Evolutionary conservation across 1,284 basidiomycete species (phyloP), one percentile per base, ranked within the genome.

Genomic region (Tilletia setariae): DNA sequence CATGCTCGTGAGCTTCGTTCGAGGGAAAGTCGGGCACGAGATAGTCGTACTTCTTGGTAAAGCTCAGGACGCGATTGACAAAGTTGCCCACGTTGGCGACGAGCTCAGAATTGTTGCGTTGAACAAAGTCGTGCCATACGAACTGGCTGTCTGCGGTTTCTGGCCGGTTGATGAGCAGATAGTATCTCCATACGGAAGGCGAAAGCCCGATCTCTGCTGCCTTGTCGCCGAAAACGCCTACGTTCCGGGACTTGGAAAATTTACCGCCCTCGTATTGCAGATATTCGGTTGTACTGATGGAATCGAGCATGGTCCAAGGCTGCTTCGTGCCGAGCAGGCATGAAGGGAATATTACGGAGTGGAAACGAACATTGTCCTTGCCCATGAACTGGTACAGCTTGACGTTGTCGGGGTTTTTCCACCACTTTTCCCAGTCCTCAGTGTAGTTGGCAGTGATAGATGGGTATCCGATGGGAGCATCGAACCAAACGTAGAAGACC

Each of bases 21-120:
- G 70, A 65, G 8, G 77, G 77, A 25, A 79, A 67, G 43, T 67
- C 70, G 13, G 94, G 94, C 28, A 98, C 86, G 62, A 90, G 83
- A 53, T 90, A 86, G 70, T 90, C 87, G 83, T 91, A 96, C 83
- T 94, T 93, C 43, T 92, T 91, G 64, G 93, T 88, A 79, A 98
- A 98, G 83, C 96, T 97, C 81, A 98, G 86, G 16, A 88, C 87
- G 61, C 95, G 91, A 84, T 99, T 99, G 75, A 98, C 92, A 83
- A 98, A 98, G 86, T 99, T 98, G 68, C 95, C 95, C 73, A 98
- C 90, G 85, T 98, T 99, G 83, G 96, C 95, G 73, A 98, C 85
- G 47, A 99, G 85, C 76, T 98, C 89, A 74, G 91, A 91, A 86
- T 99, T 99, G 84, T 97, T 95, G 23, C 92, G 90, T 30, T 91